Evolutionary conservation across 345 rosid genomes (phyloP).

Genomic region (Eucalyptus regnans): DNA sequence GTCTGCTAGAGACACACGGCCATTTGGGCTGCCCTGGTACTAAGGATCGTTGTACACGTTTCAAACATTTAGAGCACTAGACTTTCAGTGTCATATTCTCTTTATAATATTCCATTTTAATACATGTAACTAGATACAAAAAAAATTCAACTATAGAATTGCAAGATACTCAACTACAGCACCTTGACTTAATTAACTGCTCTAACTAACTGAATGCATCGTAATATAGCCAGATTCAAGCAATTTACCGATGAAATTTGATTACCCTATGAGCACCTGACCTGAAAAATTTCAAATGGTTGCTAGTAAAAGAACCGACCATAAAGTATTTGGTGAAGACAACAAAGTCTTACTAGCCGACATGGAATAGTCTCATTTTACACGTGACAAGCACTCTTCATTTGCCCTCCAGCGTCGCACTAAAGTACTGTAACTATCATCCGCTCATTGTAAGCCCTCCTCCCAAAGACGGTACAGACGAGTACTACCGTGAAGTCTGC

Average conservation of each 20-base stretch:
- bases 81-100: background rate
- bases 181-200: background rate
- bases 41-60: background rate
- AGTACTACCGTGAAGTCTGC: too few species aligned
- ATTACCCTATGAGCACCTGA: background rate
- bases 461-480: too few species aligned
- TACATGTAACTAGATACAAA: background rate
- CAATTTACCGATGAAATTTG: background rate
- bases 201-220: background rate
- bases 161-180: background rate
- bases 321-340: too few species aligned
- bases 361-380: too few species aligned
- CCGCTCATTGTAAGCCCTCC: too few species aligned
- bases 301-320: too few species aligned
- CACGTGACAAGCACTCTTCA: too few species aligned
- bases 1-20: background rate
- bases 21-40: background rate
- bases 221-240: background rate
- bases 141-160: background rate
- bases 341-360: too few species aligned
- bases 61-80: background rate
- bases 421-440: too few species aligned
- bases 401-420: too few species aligned
- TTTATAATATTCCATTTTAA: background rate
- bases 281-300: background rate